Conservation (phyloP, 169 alveolate genomes). For the Amoebophrya sp. region DNA sequence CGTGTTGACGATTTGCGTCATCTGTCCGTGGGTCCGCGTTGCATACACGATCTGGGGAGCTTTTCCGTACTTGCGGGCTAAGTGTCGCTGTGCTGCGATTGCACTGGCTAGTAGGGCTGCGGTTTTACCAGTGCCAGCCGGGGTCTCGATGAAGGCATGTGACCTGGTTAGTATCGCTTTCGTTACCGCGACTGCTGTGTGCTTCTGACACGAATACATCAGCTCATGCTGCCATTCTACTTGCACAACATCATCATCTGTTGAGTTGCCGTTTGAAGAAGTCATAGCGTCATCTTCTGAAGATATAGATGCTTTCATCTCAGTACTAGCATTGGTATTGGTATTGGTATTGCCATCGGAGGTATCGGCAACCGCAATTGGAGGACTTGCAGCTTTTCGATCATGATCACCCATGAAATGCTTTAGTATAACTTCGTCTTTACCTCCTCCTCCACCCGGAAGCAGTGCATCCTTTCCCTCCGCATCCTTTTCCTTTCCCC, state of each 20-base stretch:
- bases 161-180: not conserved
- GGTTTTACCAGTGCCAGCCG: not conserved
- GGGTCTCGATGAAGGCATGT: not conserved
- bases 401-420: too few species aligned
- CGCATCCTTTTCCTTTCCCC: too few species aligned
- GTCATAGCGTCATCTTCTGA: too few species aligned
- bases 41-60: slow-evolving; percentile 15
- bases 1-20: not conserved
- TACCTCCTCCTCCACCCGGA: too few species aligned
- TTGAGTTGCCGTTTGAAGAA: too few species aligned
- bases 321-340: too few species aligned
- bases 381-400: too few species aligned
- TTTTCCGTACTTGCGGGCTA: not conserved
- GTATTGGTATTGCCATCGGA: too few species aligned
- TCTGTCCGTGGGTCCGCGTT: not conserved
- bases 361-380: too few species aligned
- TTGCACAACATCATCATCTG: not conserved
- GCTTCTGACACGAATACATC: not conserved
- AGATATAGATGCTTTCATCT: too few species aligned
- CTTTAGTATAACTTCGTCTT: too few species aligned
- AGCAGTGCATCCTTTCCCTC: too few species aligned
- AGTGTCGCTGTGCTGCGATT: not conserved
- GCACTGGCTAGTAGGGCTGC: not conserved
- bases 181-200: not conserved
- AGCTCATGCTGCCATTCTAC: not conserved